Evolutionary conservation across 306 rosid genomes (phyloP).

Genomic region (Datisca glomerata): DNA sequence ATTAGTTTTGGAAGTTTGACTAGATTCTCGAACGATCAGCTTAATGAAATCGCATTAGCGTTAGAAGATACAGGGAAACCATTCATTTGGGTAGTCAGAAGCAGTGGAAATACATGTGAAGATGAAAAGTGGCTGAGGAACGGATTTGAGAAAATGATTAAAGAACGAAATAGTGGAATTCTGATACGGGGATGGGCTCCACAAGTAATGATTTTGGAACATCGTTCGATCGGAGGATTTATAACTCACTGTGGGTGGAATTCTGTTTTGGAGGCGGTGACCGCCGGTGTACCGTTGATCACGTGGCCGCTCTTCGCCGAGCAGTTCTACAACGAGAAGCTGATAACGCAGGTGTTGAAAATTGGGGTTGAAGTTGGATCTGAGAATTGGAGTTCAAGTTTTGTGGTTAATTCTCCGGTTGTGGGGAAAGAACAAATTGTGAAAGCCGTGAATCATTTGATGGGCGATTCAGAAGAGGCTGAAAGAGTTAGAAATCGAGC

Average conservation of each 20-base stretch:
- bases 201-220: neutral
- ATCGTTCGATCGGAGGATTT: neutral
- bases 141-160: slow-evolving; percentile 1
- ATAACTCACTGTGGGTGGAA: slow-evolving; percentile 3
- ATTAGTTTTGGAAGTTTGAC: neutral
- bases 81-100: neutral
- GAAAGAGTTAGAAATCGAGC: neutral
- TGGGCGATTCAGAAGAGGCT: neutral
- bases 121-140: neutral
- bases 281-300: slow-evolving; percentile 1
- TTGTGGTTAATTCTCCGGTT: neutral
- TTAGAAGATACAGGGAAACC: neutral
- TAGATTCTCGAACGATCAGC: neutral
- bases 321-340: slow-evolving; percentile 7
- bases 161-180: neutral
- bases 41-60: neutral
- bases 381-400: neutral
- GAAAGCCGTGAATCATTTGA: neutral
- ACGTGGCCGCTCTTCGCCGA: slow-evolving; percentile 1
- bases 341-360: neutral
- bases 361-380: slow-evolving; percentile 4
- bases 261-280: neutral
- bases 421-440: neutral
- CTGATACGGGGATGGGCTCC: slow-evolving; percentile 1
- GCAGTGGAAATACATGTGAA: neutral